phyloP scores from a whole-genome alignment of 2,329 filamentous ascomycete genomes.

The Gnomoniopsis sp. region DNA sequence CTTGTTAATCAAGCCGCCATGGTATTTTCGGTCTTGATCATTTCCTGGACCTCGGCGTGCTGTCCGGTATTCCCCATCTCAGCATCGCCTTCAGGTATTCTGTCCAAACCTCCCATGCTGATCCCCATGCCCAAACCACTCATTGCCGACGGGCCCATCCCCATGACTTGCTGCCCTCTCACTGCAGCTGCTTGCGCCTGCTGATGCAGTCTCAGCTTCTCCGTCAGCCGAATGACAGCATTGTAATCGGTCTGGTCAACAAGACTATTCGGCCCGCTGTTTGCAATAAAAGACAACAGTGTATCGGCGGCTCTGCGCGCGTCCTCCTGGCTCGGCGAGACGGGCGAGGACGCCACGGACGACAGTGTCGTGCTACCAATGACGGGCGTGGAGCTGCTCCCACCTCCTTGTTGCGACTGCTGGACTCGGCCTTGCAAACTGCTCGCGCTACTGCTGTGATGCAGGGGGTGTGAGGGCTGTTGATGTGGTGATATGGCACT shows the following conservation, averaged over 20 bases:
- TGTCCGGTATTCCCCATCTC: slow-evolving; percentile 42
- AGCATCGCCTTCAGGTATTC: slow-evolving; percentile 55
- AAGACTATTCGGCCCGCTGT: slow-evolving; percentile 60
- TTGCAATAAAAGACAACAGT: slow-evolving; percentile 77
- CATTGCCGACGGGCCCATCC: slow-evolving; percentile 23
- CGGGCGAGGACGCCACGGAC: slow-evolving; percentile 54
- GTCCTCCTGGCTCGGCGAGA: slow-evolving; percentile 78
- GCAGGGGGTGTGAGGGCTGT: slow-evolving; percentile 41
- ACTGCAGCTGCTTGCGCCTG: slow-evolving; percentile 28
- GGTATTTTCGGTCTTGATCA: slow-evolving; percentile 33
- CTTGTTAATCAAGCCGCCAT: slow-evolving; percentile 26
- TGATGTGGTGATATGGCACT: slow-evolving; percentile 39
- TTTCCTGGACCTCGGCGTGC: slow-evolving; percentile 18
- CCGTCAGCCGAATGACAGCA: slow-evolving; percentile 76
- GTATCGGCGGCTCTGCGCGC: slow-evolving; percentile 78
- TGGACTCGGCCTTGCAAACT: slow-evolving; percentile 38
- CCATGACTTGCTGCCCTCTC: slow-evolving; percentile 9
- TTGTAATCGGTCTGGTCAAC: slow-evolving; percentile 76
- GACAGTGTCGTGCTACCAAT: slow-evolving; percentile 24
- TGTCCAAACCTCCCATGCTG: slow-evolving; percentile 47
- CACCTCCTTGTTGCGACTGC: background rate
- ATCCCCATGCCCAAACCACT: slow-evolving; percentile 10
- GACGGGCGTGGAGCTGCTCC: slow-evolving; percentile 22
- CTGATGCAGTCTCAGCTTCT: slow-evolving; percentile 74
- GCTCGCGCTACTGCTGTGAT: slow-evolving; percentile 49